phyloP scores from a whole-genome alignment of 495 filamentous ascomycete genomes.

The Trichocladium antarcticum region DNA sequence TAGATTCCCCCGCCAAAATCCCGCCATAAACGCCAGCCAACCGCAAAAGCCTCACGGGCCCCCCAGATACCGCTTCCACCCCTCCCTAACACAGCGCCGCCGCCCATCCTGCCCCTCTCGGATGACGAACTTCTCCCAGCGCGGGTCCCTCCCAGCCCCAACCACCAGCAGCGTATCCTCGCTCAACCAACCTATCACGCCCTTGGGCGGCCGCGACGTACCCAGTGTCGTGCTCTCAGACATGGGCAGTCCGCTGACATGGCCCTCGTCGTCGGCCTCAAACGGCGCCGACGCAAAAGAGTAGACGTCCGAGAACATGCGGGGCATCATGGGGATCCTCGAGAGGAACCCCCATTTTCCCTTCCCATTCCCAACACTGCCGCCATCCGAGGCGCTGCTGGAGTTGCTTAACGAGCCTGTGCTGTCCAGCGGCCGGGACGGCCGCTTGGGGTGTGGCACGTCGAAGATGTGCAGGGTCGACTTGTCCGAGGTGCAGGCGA shows the following conservation, averaged over 20 bases:
- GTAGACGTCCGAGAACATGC: conserved; percentile 75
- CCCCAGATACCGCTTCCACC: conserved; percentile 73
- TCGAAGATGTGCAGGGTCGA: conserved; percentile 91
- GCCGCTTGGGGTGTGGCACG: conserved; percentile 43
- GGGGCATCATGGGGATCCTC: conserved; percentile 66
- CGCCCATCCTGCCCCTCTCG: conserved; percentile 52
- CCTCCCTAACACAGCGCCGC: conserved; percentile 51
- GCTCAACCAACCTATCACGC: conserved; percentile 63
- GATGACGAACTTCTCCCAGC: conserved; percentile 76
- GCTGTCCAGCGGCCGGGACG: conserved; percentile 58
- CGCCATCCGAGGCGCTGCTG: not conserved
- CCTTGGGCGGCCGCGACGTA: conserved; percentile 54
- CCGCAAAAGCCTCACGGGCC: not conserved
- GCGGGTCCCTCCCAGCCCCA: conserved; percentile 66
- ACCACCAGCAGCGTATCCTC: conserved; percentile 61
- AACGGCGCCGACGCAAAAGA: conserved; percentile 65
- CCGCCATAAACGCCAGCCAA: not conserved
- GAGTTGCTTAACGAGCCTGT: not conserved
- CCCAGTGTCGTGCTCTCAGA: conserved; percentile 32
- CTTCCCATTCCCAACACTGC: conserved; percentile 31
- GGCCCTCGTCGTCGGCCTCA: conserved; percentile 55
- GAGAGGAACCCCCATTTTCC: conserved; percentile 74
- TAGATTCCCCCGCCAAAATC: too few relatives aligned
- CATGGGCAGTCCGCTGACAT: not conserved
- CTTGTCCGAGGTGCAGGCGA: conserved; percentile 96